Evolutionary conservation across 306 rosid genomes (phyloP).

Genomic region (Calophaca sinica): DNA sequence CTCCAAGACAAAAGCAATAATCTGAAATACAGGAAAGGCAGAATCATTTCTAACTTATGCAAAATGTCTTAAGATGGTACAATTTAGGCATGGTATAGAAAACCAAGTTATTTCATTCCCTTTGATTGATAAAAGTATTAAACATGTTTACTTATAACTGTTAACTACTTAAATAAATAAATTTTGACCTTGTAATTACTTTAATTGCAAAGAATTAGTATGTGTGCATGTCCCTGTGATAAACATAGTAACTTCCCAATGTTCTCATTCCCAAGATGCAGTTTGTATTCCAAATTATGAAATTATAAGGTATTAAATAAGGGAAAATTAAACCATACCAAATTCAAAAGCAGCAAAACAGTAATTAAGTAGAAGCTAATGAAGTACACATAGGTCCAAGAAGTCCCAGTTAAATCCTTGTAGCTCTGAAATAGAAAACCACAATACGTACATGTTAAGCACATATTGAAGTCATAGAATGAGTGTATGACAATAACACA

Average conservation of each 20-base stretch:
- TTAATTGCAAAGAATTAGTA: slow-evolving; percentile 1
- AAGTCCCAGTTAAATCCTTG: slow-evolving; percentile 81
- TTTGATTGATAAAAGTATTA: slow-evolving; percentile 12
- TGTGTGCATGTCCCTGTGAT: slow-evolving; percentile 7
- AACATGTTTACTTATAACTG: slow-evolving; percentile 31
- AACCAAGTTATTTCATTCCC: slow-evolving; percentile 26
- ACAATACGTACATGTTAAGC: slow-evolving; percentile 30
- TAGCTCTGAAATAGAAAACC: slow-evolving; percentile 76
- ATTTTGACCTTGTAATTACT: slow-evolving; percentile 29
- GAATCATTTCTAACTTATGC: slow-evolving; percentile 18
- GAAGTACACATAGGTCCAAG: slow-evolving; percentile 76
- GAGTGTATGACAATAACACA: slow-evolving; percentile 31
- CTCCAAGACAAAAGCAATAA: slow-evolving; percentile 98
- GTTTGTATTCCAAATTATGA: slow-evolving; percentile 8
- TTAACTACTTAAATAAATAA: slow-evolving; percentile 21
- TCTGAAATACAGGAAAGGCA: slow-evolving; percentile 63
- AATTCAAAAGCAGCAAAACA: slow-evolving; percentile 84
- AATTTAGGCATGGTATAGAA: slow-evolving; percentile 27
- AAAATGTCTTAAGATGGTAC: slow-evolving; percentile 1
- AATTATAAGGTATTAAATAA: slow-evolving; percentile 19
- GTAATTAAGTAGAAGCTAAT: slow-evolving; percentile 88
- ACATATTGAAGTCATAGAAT: slow-evolving; percentile 23
- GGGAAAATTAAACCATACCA: slow-evolving; percentile 62
- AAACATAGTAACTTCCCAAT: slow-evolving; percentile 27
- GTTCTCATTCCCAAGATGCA: slow-evolving; percentile 25